Conservation (phyloP, 2,329 filamentous ascomycete genomes). For the Dothideomycetidae sp. region DNA sequence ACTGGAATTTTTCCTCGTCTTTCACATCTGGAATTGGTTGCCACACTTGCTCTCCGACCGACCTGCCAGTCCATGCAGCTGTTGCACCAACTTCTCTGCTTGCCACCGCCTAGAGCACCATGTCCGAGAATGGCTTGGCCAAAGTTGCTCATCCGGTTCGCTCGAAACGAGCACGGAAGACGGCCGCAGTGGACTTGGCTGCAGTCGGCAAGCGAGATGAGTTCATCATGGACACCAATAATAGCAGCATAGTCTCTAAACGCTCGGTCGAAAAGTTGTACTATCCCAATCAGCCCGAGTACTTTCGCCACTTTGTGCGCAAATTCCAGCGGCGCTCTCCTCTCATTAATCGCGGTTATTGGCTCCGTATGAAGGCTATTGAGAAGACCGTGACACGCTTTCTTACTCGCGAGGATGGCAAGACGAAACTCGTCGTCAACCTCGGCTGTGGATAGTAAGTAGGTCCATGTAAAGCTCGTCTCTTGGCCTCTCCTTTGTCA, state of each 20-base stretch:
- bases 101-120: neutral
- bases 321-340: slow-evolving; percentile 75
- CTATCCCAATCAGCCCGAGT: slow-evolving; percentile 61
- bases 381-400: slow-evolving; percentile 63
- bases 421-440: slow-evolving; percentile 62
- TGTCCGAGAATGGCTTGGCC: slow-evolving; percentile 10
- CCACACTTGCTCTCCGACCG: no score
- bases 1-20: no score
- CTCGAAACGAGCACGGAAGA: slow-evolving; percentile 9
- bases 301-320: slow-evolving; percentile 74
- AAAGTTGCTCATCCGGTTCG: slow-evolving; percentile 5
- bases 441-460: slow-evolving; percentile 81
- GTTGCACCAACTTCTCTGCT: no score
- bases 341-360: slow-evolving; percentile 80
- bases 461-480: slow-evolving; percentile 14
- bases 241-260: slow-evolving; percentile 83
- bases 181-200: slow-evolving; percentile 10
- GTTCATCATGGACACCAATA: slow-evolving; percentile 51
- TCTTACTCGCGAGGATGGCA: slow-evolving; percentile 41
- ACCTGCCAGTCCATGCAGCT: no score
- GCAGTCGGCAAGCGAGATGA: slow-evolving; percentile 18
- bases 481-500: neutral
- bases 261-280: slow-evolving; percentile 85
- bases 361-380: slow-evolving; percentile 70
- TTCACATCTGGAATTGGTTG: no score